Conservation (phyloP, 2,329 filamentous ascomycete species). For the Lachnellula occidentalis region DNA sequence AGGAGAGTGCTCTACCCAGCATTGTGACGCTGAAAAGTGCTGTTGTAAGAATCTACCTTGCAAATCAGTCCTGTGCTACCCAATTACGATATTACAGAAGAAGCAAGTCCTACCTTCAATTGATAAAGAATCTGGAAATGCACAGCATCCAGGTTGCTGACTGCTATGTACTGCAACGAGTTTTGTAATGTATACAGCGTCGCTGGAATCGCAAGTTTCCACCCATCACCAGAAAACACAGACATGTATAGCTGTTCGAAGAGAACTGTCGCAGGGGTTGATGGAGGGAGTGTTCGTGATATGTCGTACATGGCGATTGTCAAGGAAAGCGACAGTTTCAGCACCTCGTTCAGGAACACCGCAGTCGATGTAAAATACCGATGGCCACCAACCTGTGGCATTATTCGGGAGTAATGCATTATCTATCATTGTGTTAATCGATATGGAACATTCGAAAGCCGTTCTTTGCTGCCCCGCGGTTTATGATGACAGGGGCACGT, state of each 20-base stretch:
- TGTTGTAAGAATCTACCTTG: slow-evolving; percentile 67
- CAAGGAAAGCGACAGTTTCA: slow-evolving; percentile 82
- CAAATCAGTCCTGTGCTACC: slow-evolving; percentile 10
- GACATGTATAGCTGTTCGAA: slow-evolving; percentile 73
- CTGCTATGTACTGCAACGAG: slow-evolving; percentile 84
- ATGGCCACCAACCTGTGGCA: slow-evolving; percentile 77
- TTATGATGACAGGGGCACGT: slow-evolving; percentile 26
- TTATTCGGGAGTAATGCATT: slow-evolving; percentile 90
- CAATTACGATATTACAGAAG: background rate
- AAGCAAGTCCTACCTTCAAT: slow-evolving; percentile 58
- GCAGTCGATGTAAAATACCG: slow-evolving; percentile 92
- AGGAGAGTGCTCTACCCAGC: slow-evolving; percentile 63
- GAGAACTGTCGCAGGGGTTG: slow-evolving; percentile 73
- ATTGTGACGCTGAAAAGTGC: slow-evolving; percentile 81
- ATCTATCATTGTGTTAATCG: slow-evolving; percentile 47
- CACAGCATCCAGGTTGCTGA: slow-evolving; percentile 85
- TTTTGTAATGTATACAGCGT: slow-evolving; percentile 88
- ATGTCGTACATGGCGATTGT: slow-evolving; percentile 86
- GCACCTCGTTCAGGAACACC: slow-evolving; percentile 86
- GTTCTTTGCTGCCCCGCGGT: background rate
- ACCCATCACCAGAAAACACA: slow-evolving; percentile 85
- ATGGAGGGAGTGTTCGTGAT: slow-evolving; percentile 69
- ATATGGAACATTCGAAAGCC: background rate
- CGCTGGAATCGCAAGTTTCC: slow-evolving; percentile 89
- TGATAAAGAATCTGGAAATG: slow-evolving; percentile 94